Evolutionary conservation across 371 early-diverging fungal genomes (phyloP), one percentile per base, ranked within the genome.

Genomic region (Mortierella sp.): DNA sequence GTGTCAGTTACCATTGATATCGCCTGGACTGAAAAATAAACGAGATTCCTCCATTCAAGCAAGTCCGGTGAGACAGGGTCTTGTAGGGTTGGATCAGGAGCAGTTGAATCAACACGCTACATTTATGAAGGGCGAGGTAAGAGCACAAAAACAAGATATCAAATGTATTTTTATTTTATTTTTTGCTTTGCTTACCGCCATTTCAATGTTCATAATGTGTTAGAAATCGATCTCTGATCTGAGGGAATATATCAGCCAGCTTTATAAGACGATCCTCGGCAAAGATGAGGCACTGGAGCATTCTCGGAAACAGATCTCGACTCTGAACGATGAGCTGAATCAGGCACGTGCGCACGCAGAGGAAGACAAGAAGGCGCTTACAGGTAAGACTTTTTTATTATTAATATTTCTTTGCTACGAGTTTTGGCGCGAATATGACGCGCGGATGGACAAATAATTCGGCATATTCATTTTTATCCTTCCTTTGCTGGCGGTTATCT

Each of bases 91-190:
- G 42, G 51, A 47, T 54, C 58, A 42, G 27, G 50, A 32, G 49
- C 57, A 61, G 21, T 42, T 70, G 59, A 32, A 30, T 31, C 26
- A 58, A 1, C 71, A 64, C 50, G 34, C 30, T 6, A 23, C 7
- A 14, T 57, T 46, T 41, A 70, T 70, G 70, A 47, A 48, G 31
- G 19, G 42, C 5, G 72, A 60, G 62, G 60, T 68, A 60, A 50
- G 9, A 31, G 14, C 14, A 6, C 5, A 3, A 55, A n/a, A 41
- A 8, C 15, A 8, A 37, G 19, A 4, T 32, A 21, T n/a, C 26
- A 23, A 30, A 12, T n/a, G 23, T 27, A 43, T 49, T 24, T 48
- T 11, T 44, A 44, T 34, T 4, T n/a, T 24, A 15, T 30, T 24
- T 19, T 27, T 60, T 52, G 9, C 6, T 50, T 27, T 19, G n/a